These are phyloP conservation scores for Geotrichum europaeum DNA, from an alignment of 1,139 yeast species.

Conservation along the genomic window DNA sequence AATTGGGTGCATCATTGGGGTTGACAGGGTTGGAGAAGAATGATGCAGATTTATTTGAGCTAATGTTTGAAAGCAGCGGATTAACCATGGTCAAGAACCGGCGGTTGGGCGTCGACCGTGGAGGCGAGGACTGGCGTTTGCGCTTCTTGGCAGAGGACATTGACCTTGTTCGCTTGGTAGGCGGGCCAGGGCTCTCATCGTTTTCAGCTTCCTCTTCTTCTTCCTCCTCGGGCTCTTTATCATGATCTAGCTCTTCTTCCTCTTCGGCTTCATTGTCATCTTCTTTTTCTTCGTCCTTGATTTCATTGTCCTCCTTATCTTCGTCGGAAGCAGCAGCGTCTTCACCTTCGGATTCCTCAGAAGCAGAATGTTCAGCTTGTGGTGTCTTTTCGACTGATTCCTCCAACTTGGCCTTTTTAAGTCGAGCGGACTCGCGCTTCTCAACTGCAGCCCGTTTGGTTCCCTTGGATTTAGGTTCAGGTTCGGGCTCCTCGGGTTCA, in stretches of 20 bases:
- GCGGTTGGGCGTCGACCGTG: constrained; percentile 22
- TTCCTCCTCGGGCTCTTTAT: constrained; percentile 1
- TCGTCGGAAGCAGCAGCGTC: neutral
- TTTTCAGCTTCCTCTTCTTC: constrained; percentile 5
- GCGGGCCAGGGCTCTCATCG: constrained; percentile 12
- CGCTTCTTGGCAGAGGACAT: constrained; percentile 17
- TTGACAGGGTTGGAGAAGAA: constrained; percentile 68
- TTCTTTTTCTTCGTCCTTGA: neutral
- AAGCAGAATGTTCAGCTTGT: neutral
- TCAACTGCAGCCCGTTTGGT: constrained; percentile 1
- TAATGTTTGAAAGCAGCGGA: constrained; percentile 57
- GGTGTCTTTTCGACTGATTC: neutral
- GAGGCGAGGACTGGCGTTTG: constrained; percentile 23
- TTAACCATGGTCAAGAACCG: constrained; percentile 33
- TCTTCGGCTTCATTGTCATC: neutral
- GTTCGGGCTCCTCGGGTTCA: neutral
- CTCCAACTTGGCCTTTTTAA: constrained; percentile 10
- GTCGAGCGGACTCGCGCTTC: constrained; percentile 10
- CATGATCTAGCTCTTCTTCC: constrained; percentile 3
- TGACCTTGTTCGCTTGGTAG: constrained; percentile 13
- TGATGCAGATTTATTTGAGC: constrained; percentile 68
- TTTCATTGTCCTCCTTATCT: neutral
- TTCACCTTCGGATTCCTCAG: neutral
- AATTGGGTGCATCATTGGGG: constrained; percentile 62
- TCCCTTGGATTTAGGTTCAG: neutral